Evolutionary conservation across 306 rosid genomes (phyloP), one percentile per base, ranked within the genome.

Genomic region (Quercus variabilis): DNA sequence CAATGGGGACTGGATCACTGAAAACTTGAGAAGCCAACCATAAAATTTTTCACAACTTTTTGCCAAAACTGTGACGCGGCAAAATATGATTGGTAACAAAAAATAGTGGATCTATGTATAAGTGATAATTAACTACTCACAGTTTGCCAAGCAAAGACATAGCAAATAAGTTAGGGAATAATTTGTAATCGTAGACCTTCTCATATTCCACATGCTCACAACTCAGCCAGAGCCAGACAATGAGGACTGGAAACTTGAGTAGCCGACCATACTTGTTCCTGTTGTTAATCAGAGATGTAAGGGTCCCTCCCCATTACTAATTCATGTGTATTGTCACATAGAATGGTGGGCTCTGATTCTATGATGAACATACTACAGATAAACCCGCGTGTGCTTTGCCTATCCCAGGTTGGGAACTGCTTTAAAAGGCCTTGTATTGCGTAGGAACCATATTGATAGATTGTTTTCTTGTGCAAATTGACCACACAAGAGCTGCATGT

Each of bases 211-310:
- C 87, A 69, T 80, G 91, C 69, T 77, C 85, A 60, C 31, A 78
- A 54, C 60, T 67, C 21, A 73, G 54, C 3, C 41, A 19, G 55
- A 35, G 6, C 77, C 51, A 72, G 52, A 55, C 43, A 63, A 38
- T 79, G 78, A 87, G 78, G 74, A 60, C 38, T 62, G 64, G 75
- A 78, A 64, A 78, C 70, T 78, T 30, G 23, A 63, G 81, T 80
- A 70, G 85, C 84, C 86, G 73, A 81, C 81, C 85, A 75, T 89
- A 82, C 89, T 87, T 83, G 87, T 81, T 79, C 57, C 64, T 84
- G 85, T 76, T 78, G 70, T 74, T 72, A 65, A 35, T 55, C 25
- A 78, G 76, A 82, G 55, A 69, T 74, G 18, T 4, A 12, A 19
- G 72, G 93, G 83, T 55, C 87, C 84, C 79, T 25, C 6, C 68